Evolutionary conservation across 108 stramenopile genomes (phyloP).

Genomic region (Craspedostauros australis): DNA sequence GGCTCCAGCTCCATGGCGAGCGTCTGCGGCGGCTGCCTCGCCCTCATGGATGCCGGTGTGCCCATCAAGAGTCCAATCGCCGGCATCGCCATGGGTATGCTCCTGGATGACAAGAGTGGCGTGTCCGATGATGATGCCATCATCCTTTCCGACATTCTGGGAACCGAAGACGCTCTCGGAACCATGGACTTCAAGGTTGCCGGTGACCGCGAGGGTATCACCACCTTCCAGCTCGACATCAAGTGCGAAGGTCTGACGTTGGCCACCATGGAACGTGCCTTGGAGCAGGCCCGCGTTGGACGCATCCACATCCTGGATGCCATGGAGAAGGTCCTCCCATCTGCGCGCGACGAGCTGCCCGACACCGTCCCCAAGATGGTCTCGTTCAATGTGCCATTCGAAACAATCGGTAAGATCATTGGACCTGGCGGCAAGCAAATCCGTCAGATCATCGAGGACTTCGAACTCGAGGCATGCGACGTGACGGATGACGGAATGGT

Average conservation of each 20-base stretch:
- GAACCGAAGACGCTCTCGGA: slow-evolving; percentile 80
- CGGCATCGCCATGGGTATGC: slow-evolving; percentile 86
- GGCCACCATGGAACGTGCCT: slow-evolving; percentile 70
- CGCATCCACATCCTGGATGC: slow-evolving; percentile 68
- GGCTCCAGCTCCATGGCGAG: slow-evolving; percentile 85
- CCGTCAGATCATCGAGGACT: slow-evolving; percentile 80
- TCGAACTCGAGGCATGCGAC: slow-evolving; percentile 59
- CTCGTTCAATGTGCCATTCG: slow-evolving; percentile 47
- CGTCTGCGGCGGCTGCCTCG: slow-evolving; percentile 87
- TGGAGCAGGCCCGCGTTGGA: slow-evolving; percentile 74
- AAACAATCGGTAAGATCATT: slow-evolving; percentile 75
- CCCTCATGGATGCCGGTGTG: slow-evolving; percentile 94
- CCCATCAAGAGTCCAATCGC: slow-evolving; percentile 73
- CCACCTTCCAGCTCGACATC: slow-evolving; percentile 92
- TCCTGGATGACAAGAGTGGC: slow-evolving; percentile 53
- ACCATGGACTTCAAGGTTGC: slow-evolving; percentile 91
- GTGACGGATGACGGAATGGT: slow-evolving; percentile 61
- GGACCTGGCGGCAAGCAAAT: slow-evolving; percentile 86
- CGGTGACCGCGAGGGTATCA: slow-evolving; percentile 73
- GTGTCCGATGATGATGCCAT: slow-evolving; percentile 73
- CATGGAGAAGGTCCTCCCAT: slow-evolving; percentile 55
- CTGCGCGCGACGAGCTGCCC: slow-evolving; percentile 47
- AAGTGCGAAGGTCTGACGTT: slow-evolving; percentile 85
- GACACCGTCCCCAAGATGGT: slow-evolving; percentile 60
- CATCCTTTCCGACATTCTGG: slow-evolving; percentile 79